phyloP scores from a whole-genome alignment of 2,329 filamentous ascomycete genomes.

The Fusarium pseudocircinatum region DNA sequence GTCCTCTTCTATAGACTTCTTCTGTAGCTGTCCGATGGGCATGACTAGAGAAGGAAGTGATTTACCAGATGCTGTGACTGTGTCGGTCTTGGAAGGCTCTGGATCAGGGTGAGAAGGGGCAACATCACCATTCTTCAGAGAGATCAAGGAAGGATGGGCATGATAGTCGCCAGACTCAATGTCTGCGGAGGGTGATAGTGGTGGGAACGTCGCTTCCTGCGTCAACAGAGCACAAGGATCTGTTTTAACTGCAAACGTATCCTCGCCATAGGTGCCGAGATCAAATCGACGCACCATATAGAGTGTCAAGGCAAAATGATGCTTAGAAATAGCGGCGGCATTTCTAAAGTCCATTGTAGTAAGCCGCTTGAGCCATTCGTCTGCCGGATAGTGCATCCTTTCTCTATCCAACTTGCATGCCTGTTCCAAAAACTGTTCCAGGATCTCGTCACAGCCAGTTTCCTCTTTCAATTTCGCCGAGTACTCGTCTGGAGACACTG shows the following conservation, averaged over 20 bases:
- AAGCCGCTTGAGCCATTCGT: background rate
- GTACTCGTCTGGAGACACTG: background rate
- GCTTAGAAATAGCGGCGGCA: background rate
- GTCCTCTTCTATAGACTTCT: rapidly evolving
- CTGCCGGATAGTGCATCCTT: too few species aligned
- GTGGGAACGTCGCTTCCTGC: background rate
- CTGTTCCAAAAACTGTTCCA: background rate
- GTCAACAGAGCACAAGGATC: background rate
- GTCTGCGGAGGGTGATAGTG: background rate
- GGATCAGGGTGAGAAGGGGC: background rate
- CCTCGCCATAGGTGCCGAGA: background rate
- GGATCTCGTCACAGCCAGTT: background rate
- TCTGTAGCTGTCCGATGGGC: background rate
- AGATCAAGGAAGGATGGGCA: background rate
- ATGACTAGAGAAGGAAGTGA: background rate
- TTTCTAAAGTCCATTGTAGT: rapidly evolving
- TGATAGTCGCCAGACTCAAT: background rate
- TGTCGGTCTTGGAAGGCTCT: rapidly evolving
- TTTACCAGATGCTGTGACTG: rapidly evolving
- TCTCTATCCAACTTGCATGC: background rate
- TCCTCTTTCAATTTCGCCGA: background rate
- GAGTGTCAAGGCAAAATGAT: background rate
- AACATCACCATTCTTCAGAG: background rate
- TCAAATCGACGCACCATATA: rapidly evolving
- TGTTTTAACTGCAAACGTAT: background rate